Base-by-base conservation (phyloP, 1,284 basidiomycete species). In the Veloboletus limbatus region DNA sequence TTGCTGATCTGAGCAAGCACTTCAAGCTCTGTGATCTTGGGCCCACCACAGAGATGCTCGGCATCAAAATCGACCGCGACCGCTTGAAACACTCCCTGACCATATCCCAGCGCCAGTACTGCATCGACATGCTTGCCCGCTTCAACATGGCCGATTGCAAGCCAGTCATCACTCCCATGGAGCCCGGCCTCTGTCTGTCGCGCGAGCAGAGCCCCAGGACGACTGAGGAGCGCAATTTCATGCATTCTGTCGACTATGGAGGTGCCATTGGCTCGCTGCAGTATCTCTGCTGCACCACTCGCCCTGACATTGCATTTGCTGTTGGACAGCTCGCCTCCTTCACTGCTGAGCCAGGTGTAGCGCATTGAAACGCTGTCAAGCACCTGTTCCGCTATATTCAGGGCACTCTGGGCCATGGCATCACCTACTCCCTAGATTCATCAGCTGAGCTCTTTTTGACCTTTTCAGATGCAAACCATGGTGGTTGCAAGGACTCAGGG, bases 1-100 rank as follows among this genome's bases (percentile, higher is more conserved):
- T 60, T 9, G 31, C 45, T 6, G 54, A 63, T 4, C 58, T 72
- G 13, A 26, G 26, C 3, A 40, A 45, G 9, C 54, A 59, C 41
- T 71, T 71, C 65, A 69, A 71, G 37, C 51, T 71, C 14, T 48
- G 56, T 6, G 64, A 71, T 34, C 48, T 74, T 2, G 69, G 67
- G 0, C 53, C 58, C 22, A 65, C 63, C 2, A 42, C 44, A 0
- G 66, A 53, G 45, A 47, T 74, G 1, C 57, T 74, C 3, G 69
- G 67, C 28, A 63, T 75, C 16, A 57, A 69, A 38, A 60, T 74
- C 21, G 50, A 20, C 6, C 33, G 8, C 4, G 13, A 34, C 8
- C 18, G 6, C 10, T 5, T 11, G 0, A 34, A 21, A 20, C 18
- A 11, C 33, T 34, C 20, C 11, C 20, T 34, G 18, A 34, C 11